Evolutionary conservation across 2,329 filamentous ascomycete species (phyloP), one percentile per base, ranked within the genome.

Genomic region (Fusarium goolgardi): DNA sequence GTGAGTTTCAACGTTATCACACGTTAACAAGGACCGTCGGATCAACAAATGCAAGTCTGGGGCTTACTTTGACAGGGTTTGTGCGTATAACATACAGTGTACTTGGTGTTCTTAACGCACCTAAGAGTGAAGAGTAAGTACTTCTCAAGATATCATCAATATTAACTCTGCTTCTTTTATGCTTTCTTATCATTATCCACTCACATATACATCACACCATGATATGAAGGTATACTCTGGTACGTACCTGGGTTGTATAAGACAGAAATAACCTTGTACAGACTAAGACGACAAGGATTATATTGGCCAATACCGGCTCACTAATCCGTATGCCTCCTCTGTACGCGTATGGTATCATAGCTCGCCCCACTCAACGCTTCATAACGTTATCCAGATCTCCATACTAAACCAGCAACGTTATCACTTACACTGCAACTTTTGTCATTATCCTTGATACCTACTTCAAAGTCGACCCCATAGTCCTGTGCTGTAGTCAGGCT

Each of bases 311-410:
- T 51, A 40, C 47, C 15, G 15, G 18, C 34, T 39, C n/a, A n/a
- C 39, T 40, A 29, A 21, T 29, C 34, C 34, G 34, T 51, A 29
- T 34, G 47, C 47, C 21, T 51, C 20, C 47, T 40, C 47, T 34
- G 34, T 51, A 51, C 40, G 23, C 18, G 40, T 43, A 18, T 43
- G n/a, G 18, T 40, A 27, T 40, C 47, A 39, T 18, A 10, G 21
- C 37, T n/a, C 39, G 32, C 52, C 61, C 61, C 61, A 64, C 43
- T 25, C 37, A 52, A 51, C 37, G 59, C 53, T 55, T 35, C 47
- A 68, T 68, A 65, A 67, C 55, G 62, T 58, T 65, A 68, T 47
- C 13, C 51, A 2, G 39, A 35, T 52, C 47, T 55, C 13, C 25
- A 41, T 18, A 47, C 35, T 44, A 20, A 16, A 31, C 44, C 35